A percentile compares a stretch with the other conserved stretches of the same genome.
Evolutionary conservation across 208 protist genomes (phyloP).

Genomic region (Herpetomonas muscarum): DNA sequence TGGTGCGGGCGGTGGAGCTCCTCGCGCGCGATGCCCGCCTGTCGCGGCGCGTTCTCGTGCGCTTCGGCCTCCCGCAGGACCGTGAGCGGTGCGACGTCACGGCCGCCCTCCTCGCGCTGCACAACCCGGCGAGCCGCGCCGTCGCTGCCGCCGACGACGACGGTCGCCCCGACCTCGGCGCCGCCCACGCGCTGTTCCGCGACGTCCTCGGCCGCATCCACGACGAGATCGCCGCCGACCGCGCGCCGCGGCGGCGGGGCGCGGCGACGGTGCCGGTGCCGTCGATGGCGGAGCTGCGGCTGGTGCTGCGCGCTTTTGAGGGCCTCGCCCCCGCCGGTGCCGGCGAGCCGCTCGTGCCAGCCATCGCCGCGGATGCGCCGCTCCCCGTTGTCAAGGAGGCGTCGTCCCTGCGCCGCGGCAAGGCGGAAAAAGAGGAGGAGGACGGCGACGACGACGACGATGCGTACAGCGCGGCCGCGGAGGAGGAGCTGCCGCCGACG

Average conservation of each 20-base stretch:
- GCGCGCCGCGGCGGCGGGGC: not conserved
- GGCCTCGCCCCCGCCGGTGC: constrained; percentile 14
- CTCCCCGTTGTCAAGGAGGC: too few species aligned
- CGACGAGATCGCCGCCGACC: constrained; percentile 16
- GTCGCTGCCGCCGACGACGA: constrained; percentile 10
- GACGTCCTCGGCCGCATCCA: constrained; percentile 23
- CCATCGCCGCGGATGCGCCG: too few species aligned
- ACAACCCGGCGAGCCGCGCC: constrained; percentile 10
- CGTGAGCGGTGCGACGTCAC: constrained; percentile 40
- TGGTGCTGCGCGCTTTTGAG: constrained; percentile 26
- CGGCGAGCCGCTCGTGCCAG: too few species aligned
- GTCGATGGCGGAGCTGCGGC: constrained; percentile 24
- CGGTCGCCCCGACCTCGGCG: constrained; percentile 6
- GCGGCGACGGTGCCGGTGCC: constrained; percentile 14
- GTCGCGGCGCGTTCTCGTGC: constrained; percentile 29
- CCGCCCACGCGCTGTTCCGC: constrained; percentile 23
- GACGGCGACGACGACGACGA: constrained; percentile 3
- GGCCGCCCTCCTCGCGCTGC: constrained; percentile 21
- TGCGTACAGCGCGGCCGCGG: not conserved
- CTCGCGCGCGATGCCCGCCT: constrained; percentile 23
- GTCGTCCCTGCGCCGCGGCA: too few species aligned
- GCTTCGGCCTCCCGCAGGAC: constrained; percentile 29
- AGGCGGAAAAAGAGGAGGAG: not conserved
- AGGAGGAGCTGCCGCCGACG: not conserved
- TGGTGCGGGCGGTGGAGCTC: constrained; percentile 19